A percentile compares a stretch with the other conserved stretches of the same genome.
Conservation (phyloP, 306 rosid genomes). For the Vicia villosa region DNA sequence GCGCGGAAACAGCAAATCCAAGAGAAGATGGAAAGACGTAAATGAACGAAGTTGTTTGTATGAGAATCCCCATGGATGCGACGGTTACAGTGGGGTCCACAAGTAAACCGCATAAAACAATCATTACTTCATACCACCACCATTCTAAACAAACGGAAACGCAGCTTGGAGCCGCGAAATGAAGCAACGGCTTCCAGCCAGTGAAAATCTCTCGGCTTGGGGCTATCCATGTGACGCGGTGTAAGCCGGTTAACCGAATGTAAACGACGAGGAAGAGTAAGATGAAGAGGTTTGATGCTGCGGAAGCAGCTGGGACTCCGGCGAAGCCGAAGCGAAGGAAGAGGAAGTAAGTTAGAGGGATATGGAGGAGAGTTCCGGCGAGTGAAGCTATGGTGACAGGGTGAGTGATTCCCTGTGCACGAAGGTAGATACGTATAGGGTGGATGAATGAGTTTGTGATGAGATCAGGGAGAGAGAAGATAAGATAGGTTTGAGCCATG, state of each 20-base stretch:
- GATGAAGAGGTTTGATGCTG: constrained; percentile 60
- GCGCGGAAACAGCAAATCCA: constrained; percentile 74
- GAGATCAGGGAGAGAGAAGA: constrained; percentile 75
- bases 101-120: constrained; percentile 65
- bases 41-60: constrained; percentile 82
- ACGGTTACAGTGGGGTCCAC: constrained; percentile 75
- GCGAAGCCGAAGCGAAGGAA: constrained; percentile 48
- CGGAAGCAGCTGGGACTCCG: constrained; percentile 76
- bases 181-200: constrained; percentile 69
- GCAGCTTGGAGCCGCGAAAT: constrained; percentile 80
- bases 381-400: constrained; percentile 76
- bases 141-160: constrained; percentile 88
- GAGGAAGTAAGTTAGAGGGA: constrained; percentile 51
- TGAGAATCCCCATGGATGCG: constrained; percentile 85
- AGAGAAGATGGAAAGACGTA: constrained; percentile 83
- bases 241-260: constrained; percentile 44
- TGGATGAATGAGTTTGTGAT: constrained; percentile 69
- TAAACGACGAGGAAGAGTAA: constrained; percentile 40
- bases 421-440: constrained; percentile 90
- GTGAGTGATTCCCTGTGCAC: constrained; percentile 72
- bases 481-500: constrained; percentile 61
- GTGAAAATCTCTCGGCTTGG: constrained; percentile 61
- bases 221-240: constrained; percentile 55
- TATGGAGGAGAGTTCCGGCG: constrained; percentile 57
- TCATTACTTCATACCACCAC: constrained; percentile 99